A percentile compares a stretch with the other conserved stretches of the same genome.
phyloP scores from a whole-genome alignment of 106 monocot species.

The Iris macrosiphon region DNA sequence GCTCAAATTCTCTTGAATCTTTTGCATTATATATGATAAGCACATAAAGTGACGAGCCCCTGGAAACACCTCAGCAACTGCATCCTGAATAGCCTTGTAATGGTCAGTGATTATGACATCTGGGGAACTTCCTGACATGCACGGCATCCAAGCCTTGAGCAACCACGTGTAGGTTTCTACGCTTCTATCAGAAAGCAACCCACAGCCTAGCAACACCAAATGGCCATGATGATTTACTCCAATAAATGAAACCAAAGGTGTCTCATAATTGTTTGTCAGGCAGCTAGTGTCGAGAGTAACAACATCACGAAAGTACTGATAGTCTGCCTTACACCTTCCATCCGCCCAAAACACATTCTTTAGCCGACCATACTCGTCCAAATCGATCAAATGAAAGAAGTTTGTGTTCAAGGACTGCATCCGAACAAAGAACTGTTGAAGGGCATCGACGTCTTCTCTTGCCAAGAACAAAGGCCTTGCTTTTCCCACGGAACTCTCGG shows the following conservation, averaged over 20 bases:
- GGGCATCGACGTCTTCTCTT: slow-evolving; percentile 26
- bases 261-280: slow-evolving; percentile 30
- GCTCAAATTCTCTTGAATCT: slow-evolving; percentile 29
- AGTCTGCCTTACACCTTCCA: slow-evolving; percentile 30
- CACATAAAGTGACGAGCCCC: slow-evolving; percentile 23
- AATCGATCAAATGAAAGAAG: slow-evolving; percentile 46
- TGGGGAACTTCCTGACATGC: slow-evolving; percentile 29
- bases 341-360: slow-evolving; percentile 49
- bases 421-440: slow-evolving; percentile 27
- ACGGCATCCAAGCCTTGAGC: slow-evolving; percentile 32
- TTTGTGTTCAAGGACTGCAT: slow-evolving; percentile 30
- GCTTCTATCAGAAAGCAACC: slow-evolving; percentile 26
- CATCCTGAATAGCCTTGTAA: slow-evolving; percentile 29
- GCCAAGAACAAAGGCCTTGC: slow-evolving; percentile 7
- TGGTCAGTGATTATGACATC: slow-evolving; percentile 37
- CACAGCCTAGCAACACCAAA: slow-evolving; percentile 35
- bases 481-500: slow-evolving; percentile 14
- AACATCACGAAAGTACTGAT: slow-evolving; percentile 39
- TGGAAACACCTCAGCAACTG: slow-evolving; percentile 33
- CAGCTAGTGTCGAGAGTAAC: slow-evolving; percentile 30
- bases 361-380: slow-evolving; percentile 25
- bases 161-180: slow-evolving; percentile 24
- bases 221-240: slow-evolving; percentile 51
- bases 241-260: slow-evolving; percentile 29
- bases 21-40: slow-evolving; percentile 29